These are phyloP conservation scores for Mycena galopus DNA, from an alignment of 768 basidiomycete genomes.

Conservation along the genomic window DNA sequence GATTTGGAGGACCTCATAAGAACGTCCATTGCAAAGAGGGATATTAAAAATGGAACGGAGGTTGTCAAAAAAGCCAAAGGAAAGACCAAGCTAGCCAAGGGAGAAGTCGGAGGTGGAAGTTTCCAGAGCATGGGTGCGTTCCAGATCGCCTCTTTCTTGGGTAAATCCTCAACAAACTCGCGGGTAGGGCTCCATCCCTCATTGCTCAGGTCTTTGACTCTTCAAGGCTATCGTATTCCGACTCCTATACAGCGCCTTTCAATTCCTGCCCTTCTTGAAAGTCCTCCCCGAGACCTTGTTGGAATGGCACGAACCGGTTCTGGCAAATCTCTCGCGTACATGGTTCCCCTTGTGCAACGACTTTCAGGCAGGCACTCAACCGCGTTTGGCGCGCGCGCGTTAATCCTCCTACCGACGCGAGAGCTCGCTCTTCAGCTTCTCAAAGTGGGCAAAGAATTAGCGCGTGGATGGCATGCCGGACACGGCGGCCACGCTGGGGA, in stretches of 20 bases:
- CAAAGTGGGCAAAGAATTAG: constrained; percentile 95
- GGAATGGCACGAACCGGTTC: constrained; percentile 99
- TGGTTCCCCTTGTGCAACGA: constrained; percentile 91
- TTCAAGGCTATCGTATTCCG: constrained; percentile 95
- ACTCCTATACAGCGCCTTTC: constrained; percentile 96
- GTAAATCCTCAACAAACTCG: constrained; percentile 13
- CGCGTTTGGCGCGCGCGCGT: constrained; percentile 85
- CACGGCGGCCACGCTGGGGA: constrained; percentile 83
- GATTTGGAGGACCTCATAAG: constrained; percentile 76
- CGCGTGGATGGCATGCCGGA: constrained; percentile 79
- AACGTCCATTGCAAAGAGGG: constrained; percentile 76
- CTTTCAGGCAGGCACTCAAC: constrained; percentile 85
- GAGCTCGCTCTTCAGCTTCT: constrained; percentile 95
- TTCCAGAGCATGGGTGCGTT: constrained; percentile 94
- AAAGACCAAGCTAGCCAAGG: constrained; percentile 76
- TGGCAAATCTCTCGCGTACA: constrained; percentile 96
- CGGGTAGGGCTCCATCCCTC: constrained; percentile 82
- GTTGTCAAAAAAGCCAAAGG: constrained; percentile 84
- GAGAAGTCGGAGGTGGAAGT: constrained; percentile 91
- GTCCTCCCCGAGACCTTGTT: constrained; percentile 92
- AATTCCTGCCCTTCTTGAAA: constrained; percentile 86
- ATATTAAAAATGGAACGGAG: constrained; percentile 82
- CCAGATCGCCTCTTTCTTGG: constrained; percentile 12
- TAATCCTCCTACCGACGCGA: constrained; percentile 92
- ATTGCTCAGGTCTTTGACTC: constrained; percentile 84